Percentiles rank a stretch among this genome's conserved stretches.
Evolutionary conservation across 1,284 basidiomycete genomes (phyloP).

Genomic region (Tremellales sp.): DNA sequence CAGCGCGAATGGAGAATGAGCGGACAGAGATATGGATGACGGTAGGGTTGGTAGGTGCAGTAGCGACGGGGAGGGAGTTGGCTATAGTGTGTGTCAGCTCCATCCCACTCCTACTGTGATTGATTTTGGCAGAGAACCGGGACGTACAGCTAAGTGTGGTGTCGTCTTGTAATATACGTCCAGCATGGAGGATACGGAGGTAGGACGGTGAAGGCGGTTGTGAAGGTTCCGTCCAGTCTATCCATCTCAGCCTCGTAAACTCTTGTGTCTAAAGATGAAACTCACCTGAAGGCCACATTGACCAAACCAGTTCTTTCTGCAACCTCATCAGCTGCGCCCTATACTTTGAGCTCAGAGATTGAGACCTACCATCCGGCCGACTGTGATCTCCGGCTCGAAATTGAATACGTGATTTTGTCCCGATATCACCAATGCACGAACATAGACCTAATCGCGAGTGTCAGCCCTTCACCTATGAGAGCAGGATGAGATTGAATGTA

Average conservation of each 20-base stretch:
- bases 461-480: too few species aligned
- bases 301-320: slow-evolving; percentile 74
- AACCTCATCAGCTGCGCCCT: background rate
- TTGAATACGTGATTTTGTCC: slow-evolving; percentile 67
- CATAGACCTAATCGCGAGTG: slow-evolving; percentile 63
- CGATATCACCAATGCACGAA: slow-evolving; percentile 72
- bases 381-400: slow-evolving; percentile 71
- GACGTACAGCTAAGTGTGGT: slow-evolving; percentile 66
- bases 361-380: slow-evolving; percentile 58
- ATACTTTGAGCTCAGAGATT: background rate
- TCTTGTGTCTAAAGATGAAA: slow-evolving; percentile 8
- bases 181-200: slow-evolving; percentile 71
- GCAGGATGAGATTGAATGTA: too few species aligned
- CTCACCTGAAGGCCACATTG: slow-evolving; percentile 72
- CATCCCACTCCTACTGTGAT: background rate
- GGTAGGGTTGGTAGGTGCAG: slow-evolving; percentile 53
- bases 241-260: background rate
- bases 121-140: background rate
- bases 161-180: slow-evolving; percentile 78
- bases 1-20: slow-evolving; percentile 51
- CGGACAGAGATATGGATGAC: slow-evolving; percentile 78
- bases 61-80: slow-evolving; percentile 36
- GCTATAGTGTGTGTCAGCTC: slow-evolving; percentile 16
- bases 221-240: slow-evolving; percentile 67
- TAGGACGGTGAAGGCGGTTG: slow-evolving; percentile 73